phyloP scores from a whole-genome alignment of 257 asterid species.

The Fraxinus pennsylvanica region DNA sequence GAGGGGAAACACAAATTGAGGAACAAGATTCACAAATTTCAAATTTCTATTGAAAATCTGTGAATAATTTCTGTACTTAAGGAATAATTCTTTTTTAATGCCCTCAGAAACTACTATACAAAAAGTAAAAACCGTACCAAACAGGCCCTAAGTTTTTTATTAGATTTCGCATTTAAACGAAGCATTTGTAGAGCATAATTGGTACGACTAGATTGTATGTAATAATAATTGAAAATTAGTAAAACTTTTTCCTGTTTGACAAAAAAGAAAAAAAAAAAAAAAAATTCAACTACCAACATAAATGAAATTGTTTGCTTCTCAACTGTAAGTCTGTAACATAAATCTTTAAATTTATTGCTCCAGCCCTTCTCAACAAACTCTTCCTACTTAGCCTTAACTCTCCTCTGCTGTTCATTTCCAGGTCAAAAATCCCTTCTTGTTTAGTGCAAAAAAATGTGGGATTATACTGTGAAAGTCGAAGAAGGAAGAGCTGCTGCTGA shows the following conservation, averaged over 20 bases:
- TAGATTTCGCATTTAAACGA: too few relatives aligned
- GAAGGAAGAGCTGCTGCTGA: constrained; percentile 46
- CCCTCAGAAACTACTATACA: too few relatives aligned
- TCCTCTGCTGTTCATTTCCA: neutral
- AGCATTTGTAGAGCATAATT: too few relatives aligned
- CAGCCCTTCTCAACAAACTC: constrained; percentile 16
- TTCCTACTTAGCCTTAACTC: neutral
- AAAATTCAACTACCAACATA: constrained; percentile 42
- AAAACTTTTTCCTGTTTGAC: neutral
- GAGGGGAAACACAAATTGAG: too few relatives aligned
- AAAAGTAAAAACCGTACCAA: too few relatives aligned
- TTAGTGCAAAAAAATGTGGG: constrained; percentile 37
- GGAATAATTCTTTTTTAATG: too few relatives aligned
- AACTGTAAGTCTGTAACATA: constrained; percentile 39
- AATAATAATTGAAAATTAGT: too few relatives aligned
- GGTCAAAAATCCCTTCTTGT: neutral
- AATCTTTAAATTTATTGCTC: constrained; percentile 35
- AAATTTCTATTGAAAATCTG: too few relatives aligned
- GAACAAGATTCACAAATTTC: too few relatives aligned
- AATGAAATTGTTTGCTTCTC: constrained; percentile 37
- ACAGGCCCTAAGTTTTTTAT: too few relatives aligned
- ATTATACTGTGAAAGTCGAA: constrained; percentile 61
- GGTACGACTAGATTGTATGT: too few relatives aligned
- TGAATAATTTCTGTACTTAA: too few relatives aligned
- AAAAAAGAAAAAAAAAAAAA: neutral